Conservation (phyloP, 768 basidiomycete species). For the Calocybe cyanea region DNA sequence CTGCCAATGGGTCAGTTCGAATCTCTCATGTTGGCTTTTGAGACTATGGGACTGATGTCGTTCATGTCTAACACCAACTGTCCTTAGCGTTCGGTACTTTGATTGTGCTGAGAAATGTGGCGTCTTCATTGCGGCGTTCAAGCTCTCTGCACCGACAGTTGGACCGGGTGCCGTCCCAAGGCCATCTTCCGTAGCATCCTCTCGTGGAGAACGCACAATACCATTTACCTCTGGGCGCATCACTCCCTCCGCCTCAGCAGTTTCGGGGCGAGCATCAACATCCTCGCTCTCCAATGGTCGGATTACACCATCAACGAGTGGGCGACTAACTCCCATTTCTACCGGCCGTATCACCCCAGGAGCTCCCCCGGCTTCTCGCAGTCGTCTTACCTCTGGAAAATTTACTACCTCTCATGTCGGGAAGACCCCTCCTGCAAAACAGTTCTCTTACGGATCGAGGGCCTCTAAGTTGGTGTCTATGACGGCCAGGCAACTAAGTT, state of each 20-base stretch:
- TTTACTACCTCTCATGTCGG: constrained; percentile 26
- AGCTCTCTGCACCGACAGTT: constrained; percentile 76
- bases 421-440: constrained; percentile 30
- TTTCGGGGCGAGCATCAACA: constrained; percentile 23
- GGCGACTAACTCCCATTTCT: constrained; percentile 46
- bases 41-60: constrained; percentile 1
- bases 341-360: constrained; percentile 35
- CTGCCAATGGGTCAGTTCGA: constrained; percentile 73
- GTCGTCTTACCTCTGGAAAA: constrained; percentile 27
- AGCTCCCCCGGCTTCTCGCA: constrained; percentile 32
- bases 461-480: constrained; percentile 82
- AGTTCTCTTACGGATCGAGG: constrained; percentile 78
- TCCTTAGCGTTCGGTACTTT: constrained; percentile 78
- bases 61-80: constrained; percentile 7
- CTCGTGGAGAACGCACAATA: constrained; percentile 56
- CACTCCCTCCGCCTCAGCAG: constrained; percentile 43
- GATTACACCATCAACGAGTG: constrained; percentile 37
- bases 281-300: constrained; percentile 38
- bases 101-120: constrained; percentile 80
- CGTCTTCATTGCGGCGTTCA: constrained; percentile 82
- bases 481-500: constrained; percentile 78
- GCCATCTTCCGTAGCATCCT: constrained; percentile 80
- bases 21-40: constrained; percentile 12
- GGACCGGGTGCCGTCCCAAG: constrained; percentile 48
- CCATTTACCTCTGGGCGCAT: constrained; percentile 52